A percentile compares a stretch with the other conserved stretches of the same genome.
These are phyloP conservation scores for Alisma plantagoaquatica DNA, from an alignment of 106 monocot genomes.

Conservation along the genomic window DNA sequence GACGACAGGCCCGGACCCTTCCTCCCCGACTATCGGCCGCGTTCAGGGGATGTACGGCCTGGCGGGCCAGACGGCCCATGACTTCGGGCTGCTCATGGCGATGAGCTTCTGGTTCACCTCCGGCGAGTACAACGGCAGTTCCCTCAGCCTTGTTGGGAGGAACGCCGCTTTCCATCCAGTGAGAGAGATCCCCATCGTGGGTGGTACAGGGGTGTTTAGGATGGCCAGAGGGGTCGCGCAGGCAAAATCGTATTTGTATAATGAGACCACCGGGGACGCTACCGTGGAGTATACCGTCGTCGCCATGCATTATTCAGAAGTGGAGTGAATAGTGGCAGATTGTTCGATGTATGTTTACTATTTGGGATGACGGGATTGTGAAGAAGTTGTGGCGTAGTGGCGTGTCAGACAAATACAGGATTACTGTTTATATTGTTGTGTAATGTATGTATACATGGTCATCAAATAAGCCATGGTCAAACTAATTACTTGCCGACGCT, in stretches of 20 bases:
- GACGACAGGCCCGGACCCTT: constrained; percentile 12
- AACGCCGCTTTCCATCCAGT: constrained; percentile 11
- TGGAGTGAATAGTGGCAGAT: too few relatives aligned
- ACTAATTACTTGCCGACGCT: too few relatives aligned
- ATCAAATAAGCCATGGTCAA: too few relatives aligned
- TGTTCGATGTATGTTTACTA: too few relatives aligned
- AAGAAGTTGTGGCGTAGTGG: too few relatives aligned
- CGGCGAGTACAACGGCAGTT: constrained; percentile 26
- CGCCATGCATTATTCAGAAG: too few relatives aligned
- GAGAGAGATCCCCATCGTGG: constrained; percentile 23
- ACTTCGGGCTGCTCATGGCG: constrained; percentile 11
- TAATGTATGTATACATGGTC: too few relatives aligned
- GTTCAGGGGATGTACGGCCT: constrained; percentile 24
- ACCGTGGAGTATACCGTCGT: constrained; percentile 26
- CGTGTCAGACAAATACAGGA: too few relatives aligned
- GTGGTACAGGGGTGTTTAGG: constrained; percentile 24
- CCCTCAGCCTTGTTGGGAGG: constrained; percentile 13
- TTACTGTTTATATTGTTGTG: too few relatives aligned
- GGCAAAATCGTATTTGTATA: background rate
- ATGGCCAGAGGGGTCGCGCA: constrained; percentile 18
- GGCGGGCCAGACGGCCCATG: constrained; percentile 3
- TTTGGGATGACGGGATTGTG: background rate
- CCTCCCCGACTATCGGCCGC: constrained; percentile 16
- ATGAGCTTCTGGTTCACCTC: constrained; percentile 13
- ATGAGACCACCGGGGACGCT: constrained; percentile 16